These are phyloP conservation scores for Lipomyces sp. DNA, from an alignment of 805 yeast species.

Conservation along the genomic window DNA sequence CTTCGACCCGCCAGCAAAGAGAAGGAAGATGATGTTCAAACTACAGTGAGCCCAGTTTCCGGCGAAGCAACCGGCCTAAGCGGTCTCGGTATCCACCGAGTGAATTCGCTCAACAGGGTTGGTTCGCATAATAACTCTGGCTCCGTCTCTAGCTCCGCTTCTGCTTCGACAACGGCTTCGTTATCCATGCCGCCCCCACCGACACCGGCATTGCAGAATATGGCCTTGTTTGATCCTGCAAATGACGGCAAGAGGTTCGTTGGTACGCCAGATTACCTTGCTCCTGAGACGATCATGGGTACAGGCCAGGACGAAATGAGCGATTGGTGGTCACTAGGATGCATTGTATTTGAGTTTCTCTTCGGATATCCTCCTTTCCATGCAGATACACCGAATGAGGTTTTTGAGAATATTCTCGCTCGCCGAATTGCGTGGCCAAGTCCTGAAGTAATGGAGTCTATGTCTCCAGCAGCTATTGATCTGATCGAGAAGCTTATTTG, in stretches of 20 bases:
- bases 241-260: conserved; percentile 71
- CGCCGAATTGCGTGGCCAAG: conserved; percentile 89
- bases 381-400: conserved; percentile 74
- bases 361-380: conserved; percentile 97
- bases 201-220: conserved; percentile 24
- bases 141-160: background rate
- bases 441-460: conserved; percentile 45
- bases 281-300: conserved; percentile 94
- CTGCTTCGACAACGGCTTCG: conserved; percentile 10
- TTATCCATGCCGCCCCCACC: conserved; percentile 28
- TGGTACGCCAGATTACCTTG: conserved; percentile 97
- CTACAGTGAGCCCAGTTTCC: conserved; percentile 21
- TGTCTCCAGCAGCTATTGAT: conserved; percentile 72
- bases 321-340: conserved; percentile 99
- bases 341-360: conserved; percentile 87
- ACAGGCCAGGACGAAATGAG: conserved; percentile 78
- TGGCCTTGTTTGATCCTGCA: conserved; percentile 72
- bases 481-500: conserved; percentile 66
- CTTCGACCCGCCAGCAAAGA: conserved; percentile 3
- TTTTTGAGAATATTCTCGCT: conserved; percentile 77
- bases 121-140: conserved; percentile 5
- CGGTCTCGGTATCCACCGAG: conserved; percentile 21
- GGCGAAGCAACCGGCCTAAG: conserved; percentile 12
- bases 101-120: conserved; percentile 2
- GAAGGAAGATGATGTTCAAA: conserved; percentile 9